phyloP scores from a whole-genome alignment of 179 eudicot species.

The Carnegiea gigantea region DNA sequence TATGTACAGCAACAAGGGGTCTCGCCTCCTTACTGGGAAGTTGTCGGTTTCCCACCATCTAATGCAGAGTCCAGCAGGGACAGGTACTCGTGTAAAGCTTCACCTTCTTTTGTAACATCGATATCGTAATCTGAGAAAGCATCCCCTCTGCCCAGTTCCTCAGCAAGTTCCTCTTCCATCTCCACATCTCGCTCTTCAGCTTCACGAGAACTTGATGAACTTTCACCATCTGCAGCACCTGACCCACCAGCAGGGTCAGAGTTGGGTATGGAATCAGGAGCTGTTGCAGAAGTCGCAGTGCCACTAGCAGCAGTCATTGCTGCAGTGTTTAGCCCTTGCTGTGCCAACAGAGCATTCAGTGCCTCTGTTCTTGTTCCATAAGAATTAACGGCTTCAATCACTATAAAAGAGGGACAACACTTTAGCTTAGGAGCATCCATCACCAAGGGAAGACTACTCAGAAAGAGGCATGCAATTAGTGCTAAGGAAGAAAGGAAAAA shows the following conservation, averaged over 20 bases:
- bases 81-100: slow-evolving; percentile 79
- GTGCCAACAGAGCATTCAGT: slow-evolving; percentile 42
- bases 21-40: not conserved
- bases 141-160: slow-evolving; percentile 53
- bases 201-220: slow-evolving; percentile 27
- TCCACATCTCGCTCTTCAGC: slow-evolving; percentile 60
- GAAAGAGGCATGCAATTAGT: not conserved
- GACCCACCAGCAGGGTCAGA: not conserved
- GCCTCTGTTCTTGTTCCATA: slow-evolving; percentile 51
- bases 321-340: slow-evolving; percentile 22
- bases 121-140: slow-evolving; percentile 81
- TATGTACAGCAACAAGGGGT: slow-evolving; percentile 14
- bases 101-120: slow-evolving; percentile 84
- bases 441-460: not conserved
- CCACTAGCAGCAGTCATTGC: slow-evolving; percentile 13
- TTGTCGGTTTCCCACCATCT: slow-evolving; percentile 12
- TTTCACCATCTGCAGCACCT: slow-evolving; percentile 28
- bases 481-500: not conserved
- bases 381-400: slow-evolving; percentile 43
- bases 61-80: slow-evolving; percentile 52
- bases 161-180: slow-evolving; percentile 72
- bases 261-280: not conserved
- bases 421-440: not conserved
- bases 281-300: not conserved
- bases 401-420: slow-evolving; percentile 27